Base-by-base conservation (phyloP, 495 filamentous ascomycete genomes). In the Polyplosphaeria fusca region DNA sequence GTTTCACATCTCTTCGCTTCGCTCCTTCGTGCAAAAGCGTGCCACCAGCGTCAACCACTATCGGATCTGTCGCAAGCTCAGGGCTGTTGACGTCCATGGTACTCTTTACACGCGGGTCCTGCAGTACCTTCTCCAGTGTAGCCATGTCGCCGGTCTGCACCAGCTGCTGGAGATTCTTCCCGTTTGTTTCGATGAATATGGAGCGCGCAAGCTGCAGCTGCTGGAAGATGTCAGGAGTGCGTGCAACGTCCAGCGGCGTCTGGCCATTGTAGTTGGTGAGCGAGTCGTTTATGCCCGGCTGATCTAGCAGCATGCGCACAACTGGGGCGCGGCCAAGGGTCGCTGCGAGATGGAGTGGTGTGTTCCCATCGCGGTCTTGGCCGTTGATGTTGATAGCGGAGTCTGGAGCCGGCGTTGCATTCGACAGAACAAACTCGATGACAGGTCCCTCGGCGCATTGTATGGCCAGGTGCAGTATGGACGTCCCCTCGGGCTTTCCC, bases 401-500 rank as follows among this genome's bases (percentile, higher is more conserved):
- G 73, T 74, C 19, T 64, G 73, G 28, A 13, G 12, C 48, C 9
- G 78, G 77, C 5, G 76, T 76, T 38, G 74, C 74, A 11, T 68
- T 70, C 12, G 90, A 91, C 20, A 98, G 73, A 5, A 97, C 85
- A 61, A 88, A 96, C 71, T 98, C 94, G n/a, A 98, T 85, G 12
- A 98, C 90, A n/a, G 87, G 85, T 23, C 86, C 80, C 65, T 97
- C 91, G 16, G 94, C 94, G 65, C 93, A 98, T 69, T 97, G 93
- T n/a, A 96, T 88, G 23, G 93, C 91, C 47, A 98, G 76, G 70
- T 97, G 94, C 14, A 98, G 77, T 37, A 96, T 84, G 0, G 88
- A 89, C 1, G 91, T 93, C 35, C 91, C 89, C 38, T 90, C 87
- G 16, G 91, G 56, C 7, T 74, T 71, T 3, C 71, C 59, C 11